Evolutionary conservation across 805 yeast species (phyloP).

Genomic region (Starmerella scarabaei): DNA sequence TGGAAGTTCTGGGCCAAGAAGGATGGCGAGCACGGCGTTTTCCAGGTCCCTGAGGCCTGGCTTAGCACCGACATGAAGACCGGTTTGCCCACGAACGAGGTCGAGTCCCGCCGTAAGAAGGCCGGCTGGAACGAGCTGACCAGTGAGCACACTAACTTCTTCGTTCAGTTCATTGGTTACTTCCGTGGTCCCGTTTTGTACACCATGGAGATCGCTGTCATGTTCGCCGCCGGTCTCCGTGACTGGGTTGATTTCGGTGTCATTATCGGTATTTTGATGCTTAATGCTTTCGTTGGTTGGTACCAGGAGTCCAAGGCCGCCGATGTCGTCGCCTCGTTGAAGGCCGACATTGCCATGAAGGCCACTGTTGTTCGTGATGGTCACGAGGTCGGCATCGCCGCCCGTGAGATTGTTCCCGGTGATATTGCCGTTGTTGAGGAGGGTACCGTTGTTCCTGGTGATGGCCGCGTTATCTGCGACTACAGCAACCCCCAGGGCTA

Average conservation of each 20-base stretch:
- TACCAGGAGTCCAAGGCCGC: constrained; percentile 96
- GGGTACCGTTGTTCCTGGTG: constrained; percentile 87
- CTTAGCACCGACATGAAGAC: constrained; percentile 63
- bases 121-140: constrained; percentile 80
- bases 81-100: constrained; percentile 71
- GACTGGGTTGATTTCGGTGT: constrained; percentile 99
- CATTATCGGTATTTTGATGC: constrained; percentile 72
- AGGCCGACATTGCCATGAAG: constrained; percentile 85
- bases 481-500: constrained; percentile 30
- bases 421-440: constrained; percentile 85
- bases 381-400: constrained; percentile 57
- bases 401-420: constrained; percentile 89
- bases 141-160: constrained; percentile 69
- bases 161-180: constrained; percentile 70
- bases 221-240: constrained; percentile 88
- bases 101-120: constrained; percentile 72
- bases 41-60: constrained; percentile 62
- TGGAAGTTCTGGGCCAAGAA: constrained; percentile 39
- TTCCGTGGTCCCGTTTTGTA: constrained; percentile 89
- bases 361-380: constrained; percentile 82
- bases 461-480: constrained; percentile 53
- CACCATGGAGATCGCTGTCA: constrained; percentile 93
- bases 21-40: constrained; percentile 37
- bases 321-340: constrained; percentile 89
- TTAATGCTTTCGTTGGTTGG: constrained; percentile 92